A percentile compares a stretch with the other conserved stretches of the same genome.
Conservation (phyloP, 2,329 filamentous ascomycete genomes). For the Pseudogymnoascus sp. region DNA sequence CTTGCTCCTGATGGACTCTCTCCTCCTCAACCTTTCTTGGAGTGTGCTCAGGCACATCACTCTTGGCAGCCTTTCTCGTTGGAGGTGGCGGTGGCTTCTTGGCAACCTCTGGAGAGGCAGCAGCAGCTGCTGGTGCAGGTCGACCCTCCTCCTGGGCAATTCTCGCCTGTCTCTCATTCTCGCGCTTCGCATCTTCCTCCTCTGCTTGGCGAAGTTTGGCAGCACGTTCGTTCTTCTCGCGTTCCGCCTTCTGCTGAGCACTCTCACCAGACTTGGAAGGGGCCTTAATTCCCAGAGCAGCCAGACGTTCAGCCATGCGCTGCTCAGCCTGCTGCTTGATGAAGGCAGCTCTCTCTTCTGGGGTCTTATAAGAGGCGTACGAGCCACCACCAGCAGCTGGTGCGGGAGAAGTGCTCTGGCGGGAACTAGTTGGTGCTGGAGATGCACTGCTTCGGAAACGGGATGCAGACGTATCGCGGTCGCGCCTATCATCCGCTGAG, state of each 20-base stretch:
- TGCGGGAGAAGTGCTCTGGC: conserved; percentile 31
- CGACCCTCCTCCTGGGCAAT: conserved; percentile 29
- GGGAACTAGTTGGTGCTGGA: conserved; percentile 35
- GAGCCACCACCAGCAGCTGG: conserved; percentile 49
- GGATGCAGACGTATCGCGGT: conserved; percentile 20
- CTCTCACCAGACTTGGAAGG: conserved; percentile 73
- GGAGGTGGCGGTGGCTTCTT: conserved; percentile 74
- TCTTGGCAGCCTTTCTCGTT: conserved; percentile 59
- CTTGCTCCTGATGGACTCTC: conserved; percentile 61
- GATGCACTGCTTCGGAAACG: conserved; percentile 31
- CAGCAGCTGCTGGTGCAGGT: conserved; percentile 21
- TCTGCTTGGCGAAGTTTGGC: conserved; percentile 84
- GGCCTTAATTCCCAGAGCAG: conserved; percentile 83
- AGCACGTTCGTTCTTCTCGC: conserved; percentile 79
- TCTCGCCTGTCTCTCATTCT: conserved; percentile 66
- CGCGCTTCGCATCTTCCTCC: conserved; percentile 83
- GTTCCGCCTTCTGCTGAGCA: conserved; percentile 74
- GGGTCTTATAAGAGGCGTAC: conserved; percentile 78
- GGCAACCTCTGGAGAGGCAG: conserved; percentile 24
- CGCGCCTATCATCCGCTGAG: conserved; percentile 21
- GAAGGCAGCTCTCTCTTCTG: conserved; percentile 88
- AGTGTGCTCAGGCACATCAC: conserved; percentile 49
- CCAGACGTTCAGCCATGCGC: conserved; percentile 91
- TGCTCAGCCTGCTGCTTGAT: conserved; percentile 97
- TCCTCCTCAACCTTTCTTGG: conserved; percentile 58